Conservation (phyloP, 139 green algal species). For the Coelastrella sp. region DNA sequence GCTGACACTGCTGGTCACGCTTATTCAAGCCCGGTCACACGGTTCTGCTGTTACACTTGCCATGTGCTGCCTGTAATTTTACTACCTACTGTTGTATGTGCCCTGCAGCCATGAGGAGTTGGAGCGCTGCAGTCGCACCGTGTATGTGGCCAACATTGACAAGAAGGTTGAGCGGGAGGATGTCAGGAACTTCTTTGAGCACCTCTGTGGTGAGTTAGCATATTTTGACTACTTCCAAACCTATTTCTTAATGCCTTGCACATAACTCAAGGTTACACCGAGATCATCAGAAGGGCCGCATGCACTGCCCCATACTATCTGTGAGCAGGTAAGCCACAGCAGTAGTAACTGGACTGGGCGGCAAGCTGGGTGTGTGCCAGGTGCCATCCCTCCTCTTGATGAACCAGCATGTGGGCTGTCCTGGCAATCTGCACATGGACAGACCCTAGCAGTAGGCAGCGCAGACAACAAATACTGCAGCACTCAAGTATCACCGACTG, state of each 20-base stretch:
- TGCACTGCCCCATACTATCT: no score
- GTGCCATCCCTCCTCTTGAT: no score
- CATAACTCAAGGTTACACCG: neutral
- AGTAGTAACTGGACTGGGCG: no score
- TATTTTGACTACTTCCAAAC: neutral
- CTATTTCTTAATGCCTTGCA: neutral
- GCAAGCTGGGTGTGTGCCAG: no score
- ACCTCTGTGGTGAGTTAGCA: slow-evolving; percentile 80
- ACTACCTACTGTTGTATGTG: neutral
- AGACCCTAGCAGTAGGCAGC: neutral
- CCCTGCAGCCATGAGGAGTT: slow-evolving; percentile 33
- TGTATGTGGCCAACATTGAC: slow-evolving; percentile 98
- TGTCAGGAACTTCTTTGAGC: slow-evolving; percentile 87
- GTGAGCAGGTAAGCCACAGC: no score
- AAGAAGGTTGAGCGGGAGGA: slow-evolving; percentile 70
- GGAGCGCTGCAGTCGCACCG: slow-evolving; percentile 76
- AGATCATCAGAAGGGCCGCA: neutral
- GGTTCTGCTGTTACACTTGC: neutral
- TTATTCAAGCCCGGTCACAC: neutral
- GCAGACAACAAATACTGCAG: neutral
- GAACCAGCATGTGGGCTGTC: neutral
- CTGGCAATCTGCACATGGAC: neutral
- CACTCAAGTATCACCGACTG: neutral
- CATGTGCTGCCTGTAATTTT: neutral
- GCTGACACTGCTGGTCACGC: neutral